These are phyloP conservation scores for Rhizoclosmatium sp. DNA, from an alignment of 192 early-diverging fungal species.

Conservation along the genomic window DNA sequence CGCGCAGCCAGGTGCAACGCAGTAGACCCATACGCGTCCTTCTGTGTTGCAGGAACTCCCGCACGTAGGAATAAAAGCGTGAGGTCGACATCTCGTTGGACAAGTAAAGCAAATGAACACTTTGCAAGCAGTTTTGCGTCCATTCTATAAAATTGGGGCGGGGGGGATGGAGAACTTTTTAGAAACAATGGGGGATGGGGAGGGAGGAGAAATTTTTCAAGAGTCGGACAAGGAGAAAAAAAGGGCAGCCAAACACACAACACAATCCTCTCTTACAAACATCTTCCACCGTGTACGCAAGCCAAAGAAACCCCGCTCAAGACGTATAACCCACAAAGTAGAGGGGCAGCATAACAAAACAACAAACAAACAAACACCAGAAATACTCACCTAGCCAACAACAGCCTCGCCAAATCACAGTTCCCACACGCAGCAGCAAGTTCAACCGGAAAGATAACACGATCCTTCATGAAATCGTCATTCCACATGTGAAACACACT, in stretches of 20 bases:
- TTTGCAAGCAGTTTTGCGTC: slow-evolving; percentile 34
- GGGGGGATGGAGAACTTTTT: neutral
- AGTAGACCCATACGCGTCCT: slow-evolving; percentile 40
- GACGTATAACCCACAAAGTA: neutral
- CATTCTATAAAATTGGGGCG: slow-evolving; percentile 37
- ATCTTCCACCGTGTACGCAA: too few relatives aligned
- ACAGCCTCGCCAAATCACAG: slow-evolving; percentile 39
- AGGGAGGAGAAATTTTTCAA: neutral
- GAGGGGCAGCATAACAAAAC: neutral
- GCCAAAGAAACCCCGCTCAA: neutral
- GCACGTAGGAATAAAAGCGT: slow-evolving; percentile 35
- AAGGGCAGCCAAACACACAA: neutral
- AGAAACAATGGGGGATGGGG: too few relatives aligned
- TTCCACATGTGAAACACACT: slow-evolving; percentile 41
- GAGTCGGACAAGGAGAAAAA: neutral
- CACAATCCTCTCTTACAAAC: too few relatives aligned
- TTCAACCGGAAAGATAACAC: slow-evolving; percentile 53
- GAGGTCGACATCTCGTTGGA: slow-evolving; percentile 42
- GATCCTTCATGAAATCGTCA: slow-evolving; percentile 41
- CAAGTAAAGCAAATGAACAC: slow-evolving; percentile 43
- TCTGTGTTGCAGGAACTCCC: slow-evolving; percentile 39
- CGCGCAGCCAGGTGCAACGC: slow-evolving; percentile 50
- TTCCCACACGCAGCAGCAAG: slow-evolving; percentile 47
- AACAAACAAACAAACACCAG: neutral
- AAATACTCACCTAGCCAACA: slow-evolving; percentile 39